Evolutionary conservation across 2,329 filamentous ascomycete genomes (phyloP).

Genomic region (Nigrospora sphaerica): DNA sequence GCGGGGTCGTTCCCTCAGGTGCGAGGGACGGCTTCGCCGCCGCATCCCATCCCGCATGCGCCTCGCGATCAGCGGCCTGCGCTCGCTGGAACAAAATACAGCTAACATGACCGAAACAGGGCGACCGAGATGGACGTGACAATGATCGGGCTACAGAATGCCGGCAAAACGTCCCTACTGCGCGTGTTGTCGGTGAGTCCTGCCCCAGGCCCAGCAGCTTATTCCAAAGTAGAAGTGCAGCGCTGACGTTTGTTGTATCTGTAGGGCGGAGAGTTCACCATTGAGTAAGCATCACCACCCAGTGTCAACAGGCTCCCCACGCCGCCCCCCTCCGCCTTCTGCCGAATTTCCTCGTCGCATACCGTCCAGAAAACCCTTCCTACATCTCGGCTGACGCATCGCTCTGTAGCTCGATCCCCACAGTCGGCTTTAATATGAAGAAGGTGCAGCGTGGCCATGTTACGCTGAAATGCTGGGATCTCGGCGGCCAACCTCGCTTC

Average conservation of each 20-base stretch:
- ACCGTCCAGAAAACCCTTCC: background rate
- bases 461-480: conserved; percentile 97
- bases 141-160: conserved; percentile 97
- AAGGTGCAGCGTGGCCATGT: conserved; percentile 96
- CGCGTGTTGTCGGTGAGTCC: conserved; percentile 83
- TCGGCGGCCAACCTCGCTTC: conserved; percentile 93
- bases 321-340: conserved; percentile 4
- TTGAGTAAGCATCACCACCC: conserved; percentile 67
- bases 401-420: conserved; percentile 80
- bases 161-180: conserved; percentile 92
- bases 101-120: conserved; percentile 44
- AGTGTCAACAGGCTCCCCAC: background rate
- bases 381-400: conserved; percentile 26
- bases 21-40: conserved; percentile 12
- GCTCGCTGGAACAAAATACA: conserved; percentile 3
- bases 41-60: conserved; percentile 9
- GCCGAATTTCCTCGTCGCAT: conserved; percentile 6
- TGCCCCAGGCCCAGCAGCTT: conserved; percentile 6
- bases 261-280: conserved; percentile 95
- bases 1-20: conserved; percentile 18
- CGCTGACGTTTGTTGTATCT: conserved; percentile 25
- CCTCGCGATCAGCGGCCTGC: conserved; percentile 7
- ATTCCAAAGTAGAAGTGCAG: background rate
- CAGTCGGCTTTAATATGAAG: conserved; percentile 99
- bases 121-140: conserved; percentile 99